Percentiles rank a stretch among this genome's conserved stretches.
These are phyloP conservation scores for Celoporthe dispersa DNA, from an alignment of 2,329 filamentous ascomycete species.

Conservation along the genomic window DNA sequence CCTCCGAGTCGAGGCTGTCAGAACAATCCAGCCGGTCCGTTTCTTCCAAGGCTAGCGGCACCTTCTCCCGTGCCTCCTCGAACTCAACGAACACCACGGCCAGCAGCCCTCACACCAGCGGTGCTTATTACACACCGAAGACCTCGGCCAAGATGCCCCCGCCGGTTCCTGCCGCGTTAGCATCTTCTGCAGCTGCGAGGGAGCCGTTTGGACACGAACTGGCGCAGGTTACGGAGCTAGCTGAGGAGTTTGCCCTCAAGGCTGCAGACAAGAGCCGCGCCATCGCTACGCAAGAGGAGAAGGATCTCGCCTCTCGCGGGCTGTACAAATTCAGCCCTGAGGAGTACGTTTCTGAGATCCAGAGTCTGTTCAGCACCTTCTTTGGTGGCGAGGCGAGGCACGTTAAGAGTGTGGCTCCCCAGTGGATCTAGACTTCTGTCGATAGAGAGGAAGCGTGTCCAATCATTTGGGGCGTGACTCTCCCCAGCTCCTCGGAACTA, in stretches of 20 bases:
- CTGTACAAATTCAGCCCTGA: slow-evolving; percentile 75
- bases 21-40: slow-evolving; percentile 56
- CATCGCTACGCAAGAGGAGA: slow-evolving; percentile 74
- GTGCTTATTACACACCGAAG: slow-evolving; percentile 35
- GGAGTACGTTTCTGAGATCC: slow-evolving; percentile 84
- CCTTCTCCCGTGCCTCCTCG: slow-evolving; percentile 62
- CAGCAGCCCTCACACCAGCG: slow-evolving; percentile 45
- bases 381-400: slow-evolving; percentile 51
- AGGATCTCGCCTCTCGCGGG: slow-evolving; percentile 69
- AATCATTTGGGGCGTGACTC: too few relatives aligned
- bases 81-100: slow-evolving; percentile 58
- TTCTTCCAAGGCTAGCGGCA: slow-evolving; percentile 61
- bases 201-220: slow-evolving; percentile 85
- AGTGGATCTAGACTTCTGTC: slow-evolving; percentile 53
- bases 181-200: slow-evolving; percentile 34
- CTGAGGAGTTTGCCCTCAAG: slow-evolving; percentile 79
- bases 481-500: background rate
- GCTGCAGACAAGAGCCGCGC: slow-evolving; percentile 51
- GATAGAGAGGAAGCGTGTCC: too few relatives aligned
- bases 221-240: slow-evolving; percentile 89
- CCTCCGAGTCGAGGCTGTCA: slow-evolving; percentile 55
- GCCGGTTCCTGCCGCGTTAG: slow-evolving; percentile 25
- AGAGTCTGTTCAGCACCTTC: slow-evolving; percentile 67
- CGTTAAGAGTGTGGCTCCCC: slow-evolving; percentile 38
- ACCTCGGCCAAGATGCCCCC: slow-evolving; percentile 37